Conservation (phyloP, 306 rosid genomes). For the Spatholobus suberectus region DNA sequence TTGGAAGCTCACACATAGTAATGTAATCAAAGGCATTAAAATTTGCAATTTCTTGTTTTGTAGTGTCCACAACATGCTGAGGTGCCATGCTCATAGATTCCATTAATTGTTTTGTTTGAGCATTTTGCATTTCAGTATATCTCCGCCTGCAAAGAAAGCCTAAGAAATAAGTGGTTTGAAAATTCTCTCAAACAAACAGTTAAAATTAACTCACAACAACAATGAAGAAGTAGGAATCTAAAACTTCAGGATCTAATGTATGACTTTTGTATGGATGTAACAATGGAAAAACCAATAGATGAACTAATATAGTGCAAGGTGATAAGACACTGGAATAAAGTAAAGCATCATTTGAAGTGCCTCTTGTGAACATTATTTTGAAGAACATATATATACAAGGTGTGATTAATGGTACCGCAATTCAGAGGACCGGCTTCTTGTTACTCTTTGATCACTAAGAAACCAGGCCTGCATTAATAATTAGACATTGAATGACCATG, state of each 20-base stretch:
- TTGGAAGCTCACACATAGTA: constrained; percentile 58
- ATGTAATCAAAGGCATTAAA: constrained; percentile 60
- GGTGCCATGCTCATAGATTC: constrained; percentile 61
- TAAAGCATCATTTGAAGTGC: constrained; percentile 18
- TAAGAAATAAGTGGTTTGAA: neutral
- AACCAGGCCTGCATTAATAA: constrained; percentile 86
- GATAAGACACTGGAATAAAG: constrained; percentile 14
- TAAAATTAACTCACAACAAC: neutral
- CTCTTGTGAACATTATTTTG: constrained; percentile 37
- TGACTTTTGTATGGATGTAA: constrained; percentile 10
- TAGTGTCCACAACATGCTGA: constrained; percentile 46
- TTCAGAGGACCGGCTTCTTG: constrained; percentile 98
- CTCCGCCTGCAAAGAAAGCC: constrained; percentile 59
- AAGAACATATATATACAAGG: constrained; percentile 22
- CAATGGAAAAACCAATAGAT: neutral
- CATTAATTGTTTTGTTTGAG: constrained; percentile 59
- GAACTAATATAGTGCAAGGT: constrained; percentile 3
- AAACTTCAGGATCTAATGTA: constrained; percentile 13
- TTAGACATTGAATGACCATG: constrained; percentile 40
- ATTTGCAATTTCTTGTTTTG: constrained; percentile 58
- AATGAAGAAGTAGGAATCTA: constrained; percentile 9
- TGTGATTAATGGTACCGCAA: constrained; percentile 62
- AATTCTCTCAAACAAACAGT: neutral
- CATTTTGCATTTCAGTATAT: constrained; percentile 79
- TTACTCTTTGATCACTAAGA: constrained; percentile 85